These are phyloP conservation scores for Corymbia maculata DNA, from an alignment of 345 rosid genomes.

Conservation along the genomic window DNA sequence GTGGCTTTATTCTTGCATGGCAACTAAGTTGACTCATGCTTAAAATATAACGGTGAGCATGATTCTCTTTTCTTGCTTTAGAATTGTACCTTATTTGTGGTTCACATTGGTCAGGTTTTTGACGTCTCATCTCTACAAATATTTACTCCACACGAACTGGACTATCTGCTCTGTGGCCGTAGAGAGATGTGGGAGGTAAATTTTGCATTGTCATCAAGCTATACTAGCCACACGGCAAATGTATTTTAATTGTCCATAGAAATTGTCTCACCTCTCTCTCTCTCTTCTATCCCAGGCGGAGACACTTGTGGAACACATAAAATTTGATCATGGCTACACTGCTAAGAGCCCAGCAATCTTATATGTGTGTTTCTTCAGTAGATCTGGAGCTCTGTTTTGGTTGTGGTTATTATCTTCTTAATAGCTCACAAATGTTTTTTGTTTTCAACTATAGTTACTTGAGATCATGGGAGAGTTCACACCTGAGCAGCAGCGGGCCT, in stretches of 20 bases:
- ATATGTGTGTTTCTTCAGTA: slow-evolving; percentile 34
- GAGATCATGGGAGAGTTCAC: slow-evolving; percentile 98
- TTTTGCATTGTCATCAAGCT: not conserved
- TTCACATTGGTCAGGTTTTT: slow-evolving; percentile 58
- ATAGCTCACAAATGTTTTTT: not conserved
- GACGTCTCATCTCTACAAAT: slow-evolving; percentile 87
- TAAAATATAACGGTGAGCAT: not conserved
- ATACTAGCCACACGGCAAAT: not conserved
- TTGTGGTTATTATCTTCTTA: not conserved
- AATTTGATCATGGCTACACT: slow-evolving; percentile 96
- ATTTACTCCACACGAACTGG: slow-evolving; percentile 83
- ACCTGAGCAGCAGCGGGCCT: slow-evolving; percentile 94
- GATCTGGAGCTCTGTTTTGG: not conserved
- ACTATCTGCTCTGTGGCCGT: slow-evolving; percentile 92
- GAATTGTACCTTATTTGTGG: not conserved
- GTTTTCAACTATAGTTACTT: slow-evolving; percentile 44
- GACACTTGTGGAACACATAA: slow-evolving; percentile 84
- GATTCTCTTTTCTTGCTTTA: not conserved
- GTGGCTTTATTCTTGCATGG: not conserved
- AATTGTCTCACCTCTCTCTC: not conserved
- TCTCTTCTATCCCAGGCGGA: slow-evolving; percentile 44
- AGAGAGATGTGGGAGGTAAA: slow-evolving; percentile 97
- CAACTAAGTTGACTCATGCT: not conserved
- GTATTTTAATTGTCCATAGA: not conserved
- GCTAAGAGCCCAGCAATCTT: slow-evolving; percentile 92